phyloP scores from a whole-genome alignment of 2,329 filamentous ascomycete species.

The Neofusicoccum kwambonambiense region DNA sequence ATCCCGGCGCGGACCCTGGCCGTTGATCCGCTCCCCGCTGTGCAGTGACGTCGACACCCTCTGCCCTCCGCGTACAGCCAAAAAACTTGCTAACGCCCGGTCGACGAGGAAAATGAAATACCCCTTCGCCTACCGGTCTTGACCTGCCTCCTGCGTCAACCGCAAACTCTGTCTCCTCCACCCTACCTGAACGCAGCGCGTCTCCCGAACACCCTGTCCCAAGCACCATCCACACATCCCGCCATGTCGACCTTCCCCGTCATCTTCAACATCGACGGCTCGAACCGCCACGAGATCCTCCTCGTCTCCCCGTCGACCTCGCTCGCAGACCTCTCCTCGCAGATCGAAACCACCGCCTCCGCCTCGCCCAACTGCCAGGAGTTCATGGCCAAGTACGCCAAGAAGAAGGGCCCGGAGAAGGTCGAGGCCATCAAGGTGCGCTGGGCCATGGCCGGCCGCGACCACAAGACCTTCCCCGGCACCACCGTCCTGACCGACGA shows the following conservation, averaged over 20 bases:
- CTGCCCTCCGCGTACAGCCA: background rate
- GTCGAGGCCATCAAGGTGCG: conserved; percentile 33
- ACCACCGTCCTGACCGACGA: conserved; percentile 35
- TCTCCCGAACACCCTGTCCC: background rate
- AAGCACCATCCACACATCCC: background rate
- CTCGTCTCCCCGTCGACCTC: conserved; percentile 19
- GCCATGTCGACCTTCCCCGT: conserved; percentile 26
- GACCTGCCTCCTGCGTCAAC: background rate
- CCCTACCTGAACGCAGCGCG: background rate
- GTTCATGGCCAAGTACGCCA: conserved; percentile 37
- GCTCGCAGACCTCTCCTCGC: conserved; percentile 17
- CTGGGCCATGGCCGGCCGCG: conserved; percentile 32
- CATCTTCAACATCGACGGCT: conserved; percentile 37
- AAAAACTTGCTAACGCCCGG: conserved; percentile 3
- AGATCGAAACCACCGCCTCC: conserved; percentile 19
- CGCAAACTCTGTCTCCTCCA: background rate
- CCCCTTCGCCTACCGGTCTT: background rate
- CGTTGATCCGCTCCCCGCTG: background rate
- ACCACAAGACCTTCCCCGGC: conserved; percentile 32
- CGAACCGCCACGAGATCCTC: conserved; percentile 34
- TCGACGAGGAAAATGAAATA: background rate
- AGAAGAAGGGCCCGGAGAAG: conserved; percentile 26
- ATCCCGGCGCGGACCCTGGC: background rate
- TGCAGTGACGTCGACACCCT: background rate
- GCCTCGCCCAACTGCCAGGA: conserved; percentile 35